Base-by-base conservation (phyloP, 108 stramenopile genomes). In the Fistulifera solaris region DNA sequence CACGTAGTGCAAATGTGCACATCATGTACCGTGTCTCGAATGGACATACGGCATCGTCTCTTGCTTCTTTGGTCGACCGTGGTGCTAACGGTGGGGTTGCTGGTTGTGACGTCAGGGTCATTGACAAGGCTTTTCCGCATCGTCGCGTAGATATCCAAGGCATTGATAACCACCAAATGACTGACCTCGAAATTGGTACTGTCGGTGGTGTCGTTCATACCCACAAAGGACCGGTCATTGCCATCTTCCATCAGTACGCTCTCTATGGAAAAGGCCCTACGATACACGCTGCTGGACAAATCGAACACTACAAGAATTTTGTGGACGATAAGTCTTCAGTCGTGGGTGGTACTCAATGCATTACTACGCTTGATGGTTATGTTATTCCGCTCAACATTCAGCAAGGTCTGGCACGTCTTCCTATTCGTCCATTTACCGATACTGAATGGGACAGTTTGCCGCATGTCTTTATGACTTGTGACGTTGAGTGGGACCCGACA, bases 31-130 rank as follows among this genome's bases (percentile, higher is more conserved):
- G 31, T 35, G 31, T 35, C 6, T 35, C 31, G 8, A 3, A 35
- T 3, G 6, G 31, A 35, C 31, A 35, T 3, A 3, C 10, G 3
- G 21, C 10, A 10, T 3, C 6, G 2, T 6, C 7, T 45, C 7
- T 19, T 45, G 44, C 4, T 21, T 51, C 57, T 13, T 56, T 70
- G 14, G 45, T 71, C 11, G 64, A 71, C 40, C 50, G 70, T 0
- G 70, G 70, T 5, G 64, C 64, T 0, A 71, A 71, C 27, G 70
- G 70, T 40, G 52, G 59, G 1, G 35, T 70, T 39, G 63, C 56
- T 25, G 63, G 68, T 1, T 6, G 15, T 28, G 58, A 64, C 18
- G 14, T 57, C 4, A 28, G 52, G 10, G 4, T 54, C 18, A 61
- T 71, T 23, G 3, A 6, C 5, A 23, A 27, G 22, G 4, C 44